These are phyloP conservation scores for Fraxinus latifolia DNA, from an alignment of 305 asterid genomes.

Conservation along the genomic window DNA sequence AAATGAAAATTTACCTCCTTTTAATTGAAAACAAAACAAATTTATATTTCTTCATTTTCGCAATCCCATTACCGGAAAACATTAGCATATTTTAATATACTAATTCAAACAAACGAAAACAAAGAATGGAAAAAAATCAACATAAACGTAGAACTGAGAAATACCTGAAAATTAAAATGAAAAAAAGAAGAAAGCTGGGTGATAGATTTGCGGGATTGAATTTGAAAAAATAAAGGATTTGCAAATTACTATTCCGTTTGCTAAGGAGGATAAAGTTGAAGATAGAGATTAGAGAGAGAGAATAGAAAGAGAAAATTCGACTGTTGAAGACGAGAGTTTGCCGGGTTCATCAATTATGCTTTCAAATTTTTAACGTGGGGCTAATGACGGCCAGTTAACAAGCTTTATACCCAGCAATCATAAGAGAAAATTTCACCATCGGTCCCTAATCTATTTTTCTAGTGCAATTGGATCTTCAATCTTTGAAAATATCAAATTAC, in stretches of 20 bases:
- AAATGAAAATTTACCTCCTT: neutral
- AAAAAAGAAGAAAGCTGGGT: neutral
- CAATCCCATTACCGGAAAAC: neutral
- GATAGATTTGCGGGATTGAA: slow-evolving; percentile 6
- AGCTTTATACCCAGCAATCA: neutral
- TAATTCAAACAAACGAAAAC: neutral
- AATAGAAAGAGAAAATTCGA: slow-evolving; percentile 21
- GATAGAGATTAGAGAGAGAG: slow-evolving; percentile 18
- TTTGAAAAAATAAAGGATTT: neutral
- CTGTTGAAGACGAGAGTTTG: slow-evolving; percentile 29
- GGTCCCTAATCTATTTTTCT: neutral
- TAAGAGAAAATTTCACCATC: neutral
- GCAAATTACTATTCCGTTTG: neutral
- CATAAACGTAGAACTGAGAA: neutral
- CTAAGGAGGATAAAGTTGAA: neutral
- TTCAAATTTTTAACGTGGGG: neutral
- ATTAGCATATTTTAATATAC: neutral
- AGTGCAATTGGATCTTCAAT: neutral
- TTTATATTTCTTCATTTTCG: neutral
- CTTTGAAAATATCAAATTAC: neutral
- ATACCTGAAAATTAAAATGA: slow-evolving; percentile 24
- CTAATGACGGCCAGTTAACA: neutral
- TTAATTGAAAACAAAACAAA: neutral
- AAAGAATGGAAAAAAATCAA: neutral
- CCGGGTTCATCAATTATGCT: slow-evolving; percentile 2